These are phyloP conservation scores for Gastrolobium villosum DNA, from an alignment of 306 rosid genomes.

Conservation along the genomic window DNA sequence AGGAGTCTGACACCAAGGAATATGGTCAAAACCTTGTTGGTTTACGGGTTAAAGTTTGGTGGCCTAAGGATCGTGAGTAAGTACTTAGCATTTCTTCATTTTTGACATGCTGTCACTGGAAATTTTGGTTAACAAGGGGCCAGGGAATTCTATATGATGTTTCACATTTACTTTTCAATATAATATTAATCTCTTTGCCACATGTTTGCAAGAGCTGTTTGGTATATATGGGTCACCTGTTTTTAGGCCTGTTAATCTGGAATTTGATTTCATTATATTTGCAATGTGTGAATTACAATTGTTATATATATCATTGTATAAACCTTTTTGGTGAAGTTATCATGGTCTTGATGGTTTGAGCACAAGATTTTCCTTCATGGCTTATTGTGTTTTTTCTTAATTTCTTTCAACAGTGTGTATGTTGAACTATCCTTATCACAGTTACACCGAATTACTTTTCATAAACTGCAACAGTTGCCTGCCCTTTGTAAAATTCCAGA, in stretches of 20 bases:
- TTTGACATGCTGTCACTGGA: slow-evolving; percentile 26
- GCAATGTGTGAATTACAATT: not conserved
- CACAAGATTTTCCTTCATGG: slow-evolving; percentile 19
- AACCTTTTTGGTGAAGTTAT: slow-evolving; percentile 32
- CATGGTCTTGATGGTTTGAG: slow-evolving; percentile 13
- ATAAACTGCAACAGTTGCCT: slow-evolving; percentile 14
- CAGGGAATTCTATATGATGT: slow-evolving; percentile 19
- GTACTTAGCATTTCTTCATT: slow-evolving; percentile 45
- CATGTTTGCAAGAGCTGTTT: not conserved
- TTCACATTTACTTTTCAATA: not conserved
- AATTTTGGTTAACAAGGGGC: slow-evolving; percentile 27
- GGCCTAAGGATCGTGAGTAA: slow-evolving; percentile 88
- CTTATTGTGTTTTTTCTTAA: not conserved
- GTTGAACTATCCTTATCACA: not conserved
- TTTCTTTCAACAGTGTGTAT: slow-evolving; percentile 8
- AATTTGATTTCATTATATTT: slow-evolving; percentile 28
- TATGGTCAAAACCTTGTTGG: slow-evolving; percentile 72
- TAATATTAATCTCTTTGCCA: slow-evolving; percentile 20
- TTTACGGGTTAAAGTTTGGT: slow-evolving; percentile 78
- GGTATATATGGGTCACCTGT: slow-evolving; percentile 5
- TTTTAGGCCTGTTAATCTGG: slow-evolving; percentile 26
- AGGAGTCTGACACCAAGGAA: slow-evolving; percentile 62
- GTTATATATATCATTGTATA: slow-evolving; percentile 15
- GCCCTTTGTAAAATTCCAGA: slow-evolving; percentile 1
- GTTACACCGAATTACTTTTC: slow-evolving; percentile 22